Conservation (phyloP, 2,329 filamentous ascomycete species). For the Aspergillus calidoustus region DNA sequence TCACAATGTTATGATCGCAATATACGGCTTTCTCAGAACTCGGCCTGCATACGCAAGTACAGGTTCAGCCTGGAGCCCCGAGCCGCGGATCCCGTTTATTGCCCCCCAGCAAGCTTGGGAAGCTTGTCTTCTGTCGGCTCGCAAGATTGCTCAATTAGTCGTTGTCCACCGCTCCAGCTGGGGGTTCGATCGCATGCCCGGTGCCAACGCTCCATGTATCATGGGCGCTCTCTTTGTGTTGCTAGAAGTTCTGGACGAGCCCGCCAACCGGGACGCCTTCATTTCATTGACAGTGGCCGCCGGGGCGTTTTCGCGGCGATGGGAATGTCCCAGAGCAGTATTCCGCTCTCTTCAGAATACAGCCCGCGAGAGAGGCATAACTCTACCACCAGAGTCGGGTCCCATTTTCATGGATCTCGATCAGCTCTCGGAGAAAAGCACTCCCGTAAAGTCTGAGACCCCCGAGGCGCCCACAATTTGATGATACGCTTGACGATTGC, state of each 20-base stretch:
- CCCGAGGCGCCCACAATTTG: not conserved
- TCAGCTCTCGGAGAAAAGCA: not conserved
- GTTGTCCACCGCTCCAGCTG: slow-evolving; percentile 33
- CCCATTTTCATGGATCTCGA: slow-evolving; percentile 27
- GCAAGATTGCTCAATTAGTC: slow-evolving; percentile 32
- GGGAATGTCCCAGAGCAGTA: slow-evolving; percentile 19
- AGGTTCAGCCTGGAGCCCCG: not conserved
- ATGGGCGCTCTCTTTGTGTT: slow-evolving; percentile 35
- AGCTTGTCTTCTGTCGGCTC: slow-evolving; percentile 31
- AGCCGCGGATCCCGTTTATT: slow-evolving; percentile 9
- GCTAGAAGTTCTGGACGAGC: slow-evolving; percentile 29
- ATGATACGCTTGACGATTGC: slow-evolving; percentile 21
- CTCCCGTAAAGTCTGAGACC: slow-evolving; percentile 2
- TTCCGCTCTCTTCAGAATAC: slow-evolving; percentile 26
- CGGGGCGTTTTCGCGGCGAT: slow-evolving; percentile 30
- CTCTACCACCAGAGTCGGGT: slow-evolving; percentile 29
- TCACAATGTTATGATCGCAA: slow-evolving; percentile 40
- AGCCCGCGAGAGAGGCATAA: slow-evolving; percentile 23
- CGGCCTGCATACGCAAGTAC: not conserved
- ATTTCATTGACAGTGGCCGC: slow-evolving; percentile 30
- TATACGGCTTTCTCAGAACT: slow-evolving; percentile 33
- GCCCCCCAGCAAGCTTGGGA: slow-evolving; percentile 20
- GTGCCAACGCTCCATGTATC: slow-evolving; percentile 36
- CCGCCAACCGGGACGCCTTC: slow-evolving; percentile 30
- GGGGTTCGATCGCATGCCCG: slow-evolving; percentile 39